Percentiles rank a stretch among this genome's conserved stretches.
Conservation (phyloP, 2,329 filamentous ascomycete species). For the Fusarium euwallaceae region DNA sequence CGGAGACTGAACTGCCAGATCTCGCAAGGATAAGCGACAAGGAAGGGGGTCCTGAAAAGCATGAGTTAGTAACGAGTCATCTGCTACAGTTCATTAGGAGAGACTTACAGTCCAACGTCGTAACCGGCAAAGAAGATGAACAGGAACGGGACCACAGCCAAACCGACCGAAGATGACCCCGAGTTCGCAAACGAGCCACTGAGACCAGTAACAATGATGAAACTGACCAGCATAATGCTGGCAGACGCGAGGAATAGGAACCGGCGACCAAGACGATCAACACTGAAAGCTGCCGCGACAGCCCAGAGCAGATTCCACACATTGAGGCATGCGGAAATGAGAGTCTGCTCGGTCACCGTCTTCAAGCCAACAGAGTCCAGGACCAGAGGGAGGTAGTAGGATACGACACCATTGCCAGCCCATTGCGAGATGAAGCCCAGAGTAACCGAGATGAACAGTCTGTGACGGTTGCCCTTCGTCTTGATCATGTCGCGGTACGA, state of each 20-base stretch:
- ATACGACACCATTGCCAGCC: constrained; percentile 50
- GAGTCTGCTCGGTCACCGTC: constrained; percentile 52
- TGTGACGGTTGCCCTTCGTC: constrained; percentile 36
- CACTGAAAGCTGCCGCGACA: constrained; percentile 51
- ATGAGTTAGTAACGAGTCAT: background rate
- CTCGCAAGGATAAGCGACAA: constrained; percentile 58
- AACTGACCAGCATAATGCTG: constrained; percentile 53
- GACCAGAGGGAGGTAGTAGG: constrained; percentile 56
- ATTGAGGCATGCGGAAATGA: constrained; percentile 58
- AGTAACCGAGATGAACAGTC: constrained; percentile 35
- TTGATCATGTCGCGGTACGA: constrained; percentile 34
- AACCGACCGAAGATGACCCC: constrained; percentile 51
- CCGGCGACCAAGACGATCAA: constrained; percentile 57
- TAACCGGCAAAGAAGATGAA: constrained; percentile 62
- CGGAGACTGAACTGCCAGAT: constrained; percentile 51
- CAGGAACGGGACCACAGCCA: constrained; percentile 62
- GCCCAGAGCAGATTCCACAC: constrained; percentile 56
- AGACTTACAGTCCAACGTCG: constrained; percentile 55
- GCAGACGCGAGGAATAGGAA: constrained; percentile 54
- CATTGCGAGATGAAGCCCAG: constrained; percentile 51
- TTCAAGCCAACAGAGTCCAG: constrained; percentile 55
- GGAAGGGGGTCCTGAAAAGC: constrained; percentile 53
- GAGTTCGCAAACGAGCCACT: constrained; percentile 49
- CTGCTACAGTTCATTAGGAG: rapidly evolving
- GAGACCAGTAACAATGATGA: constrained; percentile 55